Evolutionary conservation across 164 flowering plant species (phyloP), one percentile per base, ranked within the genome.

Genomic region (Houttuynia cordata): DNA sequence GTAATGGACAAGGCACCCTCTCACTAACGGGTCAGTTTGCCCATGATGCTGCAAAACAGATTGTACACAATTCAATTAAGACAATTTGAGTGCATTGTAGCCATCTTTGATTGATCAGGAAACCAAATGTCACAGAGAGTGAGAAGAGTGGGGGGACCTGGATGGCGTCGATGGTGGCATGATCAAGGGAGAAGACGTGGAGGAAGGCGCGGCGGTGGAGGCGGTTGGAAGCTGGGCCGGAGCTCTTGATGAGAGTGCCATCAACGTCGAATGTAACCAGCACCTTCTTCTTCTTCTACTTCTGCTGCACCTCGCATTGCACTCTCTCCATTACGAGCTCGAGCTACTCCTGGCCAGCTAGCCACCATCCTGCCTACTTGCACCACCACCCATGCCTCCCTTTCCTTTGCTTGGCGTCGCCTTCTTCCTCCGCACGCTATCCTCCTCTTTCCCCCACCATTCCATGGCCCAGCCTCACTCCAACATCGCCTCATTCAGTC

Each of bases 21-120:
- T 62, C 15, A 70, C 57, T 53, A 37, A 59, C 25, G 73, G 73
- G 66, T 70, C 73, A 8, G 69, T 70, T 59, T 50, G 57, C 40
- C 73, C 73, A 70, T 70, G 73, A 70, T 66, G 73, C 73, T 70
- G 70, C 66, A 66, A 58, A 19, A 34, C 21, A 51, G 25, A 51
- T 47, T 21, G 24, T 4, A 51, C 5, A 50, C 9, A 24, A 25
- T 49, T 49, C 51, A 14, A 30, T 30, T 30, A 30, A 30, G 37
- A 30, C 37, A 30, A n/a, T 2, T 2, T 30, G 2, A 30, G 37
- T 30, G 37, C 37, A 30, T 30, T n/a, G n/a, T 6, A 30, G 6
- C 37, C 37, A 30, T 2, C 6, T 30, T 30, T 2, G 37, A 30
- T 30, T 30, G 4, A 30, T 30, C 37, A 14, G 51, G 5, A 49